Conservation (phyloP, 768 basidiomycete species). For the Termitomyces sp. region DNA sequence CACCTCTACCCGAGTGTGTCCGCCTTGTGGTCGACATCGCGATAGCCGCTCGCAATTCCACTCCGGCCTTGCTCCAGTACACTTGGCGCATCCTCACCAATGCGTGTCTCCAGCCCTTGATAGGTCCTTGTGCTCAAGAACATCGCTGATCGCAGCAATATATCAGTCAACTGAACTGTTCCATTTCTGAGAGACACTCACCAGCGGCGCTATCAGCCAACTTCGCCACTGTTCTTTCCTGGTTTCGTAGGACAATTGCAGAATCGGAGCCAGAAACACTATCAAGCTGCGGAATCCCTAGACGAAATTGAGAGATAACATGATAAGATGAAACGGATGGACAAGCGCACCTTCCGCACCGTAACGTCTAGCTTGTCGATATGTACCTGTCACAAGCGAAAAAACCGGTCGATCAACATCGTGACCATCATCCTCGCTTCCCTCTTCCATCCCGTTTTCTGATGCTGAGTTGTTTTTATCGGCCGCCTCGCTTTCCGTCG, state of each 20-base stretch:
- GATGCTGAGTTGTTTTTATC: neutral
- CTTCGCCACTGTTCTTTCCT: constrained; percentile 51
- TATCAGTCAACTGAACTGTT: neutral
- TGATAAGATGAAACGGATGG: neutral
- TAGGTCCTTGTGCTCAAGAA: constrained; percentile 74
- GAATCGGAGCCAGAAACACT: constrained; percentile 11
- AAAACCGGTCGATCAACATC: constrained; percentile 74
- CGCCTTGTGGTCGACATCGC: constrained; percentile 36
- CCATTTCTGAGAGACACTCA: constrained; percentile 18
- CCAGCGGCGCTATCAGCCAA: constrained; percentile 69
- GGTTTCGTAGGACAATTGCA: constrained; percentile 52
- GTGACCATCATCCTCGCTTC: constrained; percentile 22
- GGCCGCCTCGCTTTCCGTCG: neutral
- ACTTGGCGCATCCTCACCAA: constrained; percentile 76
- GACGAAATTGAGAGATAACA: neutral
- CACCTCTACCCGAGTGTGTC: neutral
- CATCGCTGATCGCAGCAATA: constrained; percentile 36
- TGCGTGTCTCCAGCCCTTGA: constrained; percentile 71
- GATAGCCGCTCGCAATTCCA: constrained; percentile 87
- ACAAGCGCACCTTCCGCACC: constrained; percentile 27
- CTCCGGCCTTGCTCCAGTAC: constrained; percentile 83
- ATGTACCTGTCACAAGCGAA: constrained; percentile 82
- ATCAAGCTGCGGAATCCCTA: neutral
- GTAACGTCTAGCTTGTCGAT: constrained; percentile 71
- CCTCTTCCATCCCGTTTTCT: neutral